Evolutionary conservation across 164 flowering plant genomes (phyloP).

Genomic region (Brasenia schreberi): DNA sequence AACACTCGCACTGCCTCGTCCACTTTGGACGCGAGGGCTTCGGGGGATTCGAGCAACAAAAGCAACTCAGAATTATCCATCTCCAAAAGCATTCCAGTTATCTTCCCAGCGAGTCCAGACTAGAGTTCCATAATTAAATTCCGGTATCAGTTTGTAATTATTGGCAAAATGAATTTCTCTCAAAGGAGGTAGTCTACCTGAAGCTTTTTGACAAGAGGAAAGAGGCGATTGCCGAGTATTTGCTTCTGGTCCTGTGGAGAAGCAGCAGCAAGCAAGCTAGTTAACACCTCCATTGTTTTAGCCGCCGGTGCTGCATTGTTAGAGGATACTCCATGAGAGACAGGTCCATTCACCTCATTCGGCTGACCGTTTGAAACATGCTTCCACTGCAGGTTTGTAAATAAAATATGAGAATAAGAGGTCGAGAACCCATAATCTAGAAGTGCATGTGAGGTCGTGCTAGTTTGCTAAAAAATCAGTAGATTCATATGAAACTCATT

Average conservation of each 20-base stretch:
- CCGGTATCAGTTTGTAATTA: no score
- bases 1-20: conserved; percentile 80
- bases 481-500: no score
- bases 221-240: conserved; percentile 72
- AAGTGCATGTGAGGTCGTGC: no score
- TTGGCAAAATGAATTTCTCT: no score
- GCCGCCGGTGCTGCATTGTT: conserved; percentile 17
- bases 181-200: conserved; percentile 28
- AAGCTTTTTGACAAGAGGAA: conserved; percentile 52
- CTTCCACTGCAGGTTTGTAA: conserved; percentile 14
- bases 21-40: conserved; percentile 53
- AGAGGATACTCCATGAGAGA: conserved; percentile 17
- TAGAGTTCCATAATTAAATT: conserved; percentile 3
- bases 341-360: conserved; percentile 27
- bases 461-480: no score
- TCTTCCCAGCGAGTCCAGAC: conserved; percentile 68
- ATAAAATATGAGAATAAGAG: no score
- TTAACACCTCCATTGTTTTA: conserved; percentile 34
- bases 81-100: conserved; percentile 89
- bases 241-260: conserved; percentile 62
- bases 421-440: no score
- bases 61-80: conserved; percentile 81
- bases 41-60: conserved; percentile 65
- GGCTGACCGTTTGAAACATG: conserved; percentile 37
- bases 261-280: conserved; percentile 68